Evolutionary conservation across 1,284 basidiomycete genomes (phyloP), one percentile per base, ranked within the genome.

Genomic region (Moniliella sp.): DNA sequence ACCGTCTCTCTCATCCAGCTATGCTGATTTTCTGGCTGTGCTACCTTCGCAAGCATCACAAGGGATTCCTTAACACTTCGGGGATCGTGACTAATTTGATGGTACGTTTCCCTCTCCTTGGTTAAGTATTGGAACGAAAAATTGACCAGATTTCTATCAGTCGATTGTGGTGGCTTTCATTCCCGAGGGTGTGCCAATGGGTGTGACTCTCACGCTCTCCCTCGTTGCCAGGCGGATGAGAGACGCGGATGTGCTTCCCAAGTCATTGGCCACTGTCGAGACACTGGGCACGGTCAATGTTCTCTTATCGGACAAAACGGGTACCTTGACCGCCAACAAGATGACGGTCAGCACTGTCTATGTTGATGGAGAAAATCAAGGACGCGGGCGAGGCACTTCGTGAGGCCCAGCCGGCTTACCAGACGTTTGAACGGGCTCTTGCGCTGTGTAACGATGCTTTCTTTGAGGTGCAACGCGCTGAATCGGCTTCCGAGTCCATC

Each of bases 271-370:
- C 30, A 72, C 70, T 0, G 69, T 72, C 41, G 75, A 78, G 55
- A 78, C 75, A 1, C 66, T 78, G 15, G 72, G 73, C 0, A 62
- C 65, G 1, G 66, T 74, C 30, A 75, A 73, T 0, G 65, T 76
- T 13, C 61, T 76, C 13, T 73, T 73, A n/a, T 75, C 74, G 3
- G 75, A 77, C 54, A 77, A 77, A 61, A 78, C 75, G 1, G 75
- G 75, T 5, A 78, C 75, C 5, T 61, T 78, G 30, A 78, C 75
- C 8, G 62, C 71, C 28, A 76, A 76, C 53, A 71, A 74, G 47
- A 76, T 76, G 74, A 73, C 73, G 4, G 73, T 71, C 38, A 39
- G 62, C 62, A 23, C 21, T 7, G n/a, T 23, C 21, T 23, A 23
- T n/a, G 7, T 7, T n/a, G 21, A n/a, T 7, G 21, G 21, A 7